Percentiles rank a stretch among this genome's conserved stretches.
These are phyloP conservation scores for Cutaneotrichosporon sp. DNA, from an alignment of 1,284 basidiomycete species.

Conservation along the genomic window DNA sequence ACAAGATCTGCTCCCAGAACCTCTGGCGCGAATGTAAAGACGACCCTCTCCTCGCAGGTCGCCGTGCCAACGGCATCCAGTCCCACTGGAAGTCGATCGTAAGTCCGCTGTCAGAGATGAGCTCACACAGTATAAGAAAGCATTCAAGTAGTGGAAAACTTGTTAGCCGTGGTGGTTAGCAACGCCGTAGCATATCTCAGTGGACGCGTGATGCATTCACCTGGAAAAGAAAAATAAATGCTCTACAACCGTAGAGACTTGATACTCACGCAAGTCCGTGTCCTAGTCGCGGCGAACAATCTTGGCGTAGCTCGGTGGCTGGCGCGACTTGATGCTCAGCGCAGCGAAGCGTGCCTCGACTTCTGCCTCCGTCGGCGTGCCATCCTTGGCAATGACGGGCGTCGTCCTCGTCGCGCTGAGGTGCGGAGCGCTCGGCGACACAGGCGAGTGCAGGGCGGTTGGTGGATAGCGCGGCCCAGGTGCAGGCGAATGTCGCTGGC, in stretches of 20 bases:
- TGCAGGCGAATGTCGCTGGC: slow-evolving; percentile 13
- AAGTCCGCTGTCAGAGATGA: background rate
- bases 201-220: slow-evolving; percentile 1
- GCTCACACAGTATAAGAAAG: slow-evolving; percentile 10
- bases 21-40: slow-evolving; percentile 7
- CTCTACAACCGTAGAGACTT: background rate
- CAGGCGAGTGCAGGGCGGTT: background rate
- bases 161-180: too few relatives aligned
- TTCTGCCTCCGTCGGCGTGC: slow-evolving; percentile 25
- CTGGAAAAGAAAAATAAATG: background rate
- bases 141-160: background rate
- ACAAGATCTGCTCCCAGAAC: slow-evolving; percentile 5
- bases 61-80: background rate
- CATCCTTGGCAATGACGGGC: background rate
- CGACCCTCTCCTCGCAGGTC: background rate
- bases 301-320: slow-evolving; percentile 45
- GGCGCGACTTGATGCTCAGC: slow-evolving; percentile 30
- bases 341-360: slow-evolving; percentile 46
- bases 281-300: slow-evolving; percentile 44
- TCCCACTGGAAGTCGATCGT: slow-evolving; percentile 6
- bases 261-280: background rate
- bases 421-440: slow-evolving; percentile 17
- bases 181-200: background rate
- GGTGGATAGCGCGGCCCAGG: background rate
- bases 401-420: background rate